Base-by-base conservation (phyloP, 2,329 filamentous ascomycete species). In the Cladosporium austrohemisphaericum region DNA sequence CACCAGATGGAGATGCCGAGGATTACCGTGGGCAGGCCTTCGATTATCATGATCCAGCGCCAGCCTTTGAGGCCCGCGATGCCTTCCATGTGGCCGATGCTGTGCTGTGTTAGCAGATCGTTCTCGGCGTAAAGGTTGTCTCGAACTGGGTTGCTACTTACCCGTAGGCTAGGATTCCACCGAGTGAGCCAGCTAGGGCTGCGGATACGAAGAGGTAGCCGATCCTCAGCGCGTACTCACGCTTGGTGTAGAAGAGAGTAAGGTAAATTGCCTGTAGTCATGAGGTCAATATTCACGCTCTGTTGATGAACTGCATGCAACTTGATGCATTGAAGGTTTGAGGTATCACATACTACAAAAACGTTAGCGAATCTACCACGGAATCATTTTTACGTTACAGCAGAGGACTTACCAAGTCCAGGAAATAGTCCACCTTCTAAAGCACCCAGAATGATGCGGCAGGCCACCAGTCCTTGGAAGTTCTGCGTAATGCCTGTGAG, bases 1-100 rank as follows among this genome's bases (percentile, higher is more conserved):
- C 47, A 50, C 47, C 47, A 50, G 38, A 43, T 41, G 18, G 47
- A 33, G 25, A 50, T 36, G 16, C 47, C 47, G 8, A 50, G 47
- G 22, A 50, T 33, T 11, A 50, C 20, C 28, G 47, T 50, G 11
- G 47, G 47, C 7, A 50, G 19, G 23, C 47, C 47, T 19, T 50
- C 47, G 47, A 50, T 41, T 5, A 79, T 76, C 74, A 88, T 77
- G 45, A 88, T 81, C 74, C 82, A 85, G 32, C 83, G 72, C 86
- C 86, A 90, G 2, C 83, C 86, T 22, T 71, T 69, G 57, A 83
- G 72, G 1, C 83, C 85, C 0, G 69, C 67, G 1, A 81, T 62
- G 1, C 85, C 85, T 40, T 85, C 81, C 78, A 90, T 80, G 59
- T 84, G 79, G 0, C 84, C 83, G 52, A 89, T 86, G 1, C 38